phyloP scores from a whole-genome alignment of 2,329 filamentous ascomycete genomes.

The Pyrenochaeta sp. region DNA sequence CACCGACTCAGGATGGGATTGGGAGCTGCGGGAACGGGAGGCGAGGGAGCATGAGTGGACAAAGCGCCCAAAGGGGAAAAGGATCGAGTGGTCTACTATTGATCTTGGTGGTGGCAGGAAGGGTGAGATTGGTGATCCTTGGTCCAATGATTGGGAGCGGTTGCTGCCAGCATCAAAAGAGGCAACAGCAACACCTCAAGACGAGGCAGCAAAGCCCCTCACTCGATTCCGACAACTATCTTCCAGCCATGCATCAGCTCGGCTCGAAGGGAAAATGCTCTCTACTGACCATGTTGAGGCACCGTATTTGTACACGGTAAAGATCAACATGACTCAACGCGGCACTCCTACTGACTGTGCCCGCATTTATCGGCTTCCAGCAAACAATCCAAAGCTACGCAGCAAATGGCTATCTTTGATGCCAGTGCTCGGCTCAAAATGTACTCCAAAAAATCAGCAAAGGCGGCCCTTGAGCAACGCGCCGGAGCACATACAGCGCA shows the following conservation, averaged over 20 bases:
- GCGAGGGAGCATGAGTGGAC: conserved; percentile 73
- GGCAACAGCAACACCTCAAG: conserved; percentile 1
- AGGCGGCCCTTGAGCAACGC: conserved; percentile 22
- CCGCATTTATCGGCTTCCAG: conserved; percentile 86
- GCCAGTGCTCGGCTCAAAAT: conserved; percentile 40
- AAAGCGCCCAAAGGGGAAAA: conserved; percentile 80
- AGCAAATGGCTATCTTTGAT: conserved; percentile 75
- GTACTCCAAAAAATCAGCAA: conserved; percentile 21
- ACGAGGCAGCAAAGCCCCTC: conserved; percentile 8
- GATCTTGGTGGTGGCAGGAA: conserved; percentile 76
- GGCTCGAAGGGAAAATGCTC: conserved; percentile 13
- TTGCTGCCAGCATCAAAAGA: conserved; percentile 57
- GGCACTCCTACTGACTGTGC: conserved; percentile 77
- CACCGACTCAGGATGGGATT: conserved; percentile 78
- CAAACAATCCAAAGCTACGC: conserved; percentile 62
- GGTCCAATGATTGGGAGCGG: conserved; percentile 83
- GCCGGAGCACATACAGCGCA: conserved; percentile 24
- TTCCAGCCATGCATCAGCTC: conserved; percentile 38
- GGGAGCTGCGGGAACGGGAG: conserved; percentile 74
- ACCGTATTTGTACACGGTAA: conserved; percentile 64
- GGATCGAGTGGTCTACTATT: conserved; percentile 76
- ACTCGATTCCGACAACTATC: conserved; percentile 36
- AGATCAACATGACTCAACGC: conserved; percentile 71
- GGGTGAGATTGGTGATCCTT: conserved; percentile 84
- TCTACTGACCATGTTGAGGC: conserved; percentile 3